Evolutionary conservation across 176 grass and related monocot genomes (phyloP), one percentile per base, ranked within the genome.

Genomic region (Eleusine coracana): DNA sequence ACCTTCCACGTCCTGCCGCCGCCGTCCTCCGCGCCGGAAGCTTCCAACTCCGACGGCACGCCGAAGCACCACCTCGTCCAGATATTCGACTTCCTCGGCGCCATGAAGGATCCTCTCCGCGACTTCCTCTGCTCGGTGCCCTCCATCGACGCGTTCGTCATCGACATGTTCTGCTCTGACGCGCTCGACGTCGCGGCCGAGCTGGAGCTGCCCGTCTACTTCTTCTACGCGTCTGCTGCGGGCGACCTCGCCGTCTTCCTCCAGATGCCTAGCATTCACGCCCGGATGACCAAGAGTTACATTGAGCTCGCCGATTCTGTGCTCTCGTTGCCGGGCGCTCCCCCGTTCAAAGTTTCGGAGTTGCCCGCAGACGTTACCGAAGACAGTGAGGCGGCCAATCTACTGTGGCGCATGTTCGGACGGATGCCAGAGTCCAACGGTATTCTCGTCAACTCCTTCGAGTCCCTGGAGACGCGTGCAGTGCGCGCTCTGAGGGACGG

Each of bases 371-470:
- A 44, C 1, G 5, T 13, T 16, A 4, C 0, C 2, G 0, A 68
- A 0, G 46, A 74, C 3, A 46, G 31, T 9, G 1, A n/a, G 51
- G 18, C 69, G 25, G 13, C 17, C 0, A 0, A 83, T 14, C 1
- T 74, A 1, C 2, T 46, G 10, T 46, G 44, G 44, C 68, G 56
- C n/a, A 2, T 68, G 25, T 62, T 40, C 23, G 21, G 66, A 59
- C 23, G 45, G 52, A 40, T 83, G 3, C 12, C 25, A 25, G 77
- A 83, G 40, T 27, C 23, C 10, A 14, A 39, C 16, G 88, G 88
- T 3, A 87, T 86, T n/a, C 23, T 93, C 27, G 13, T 90, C 36
- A 90, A 93, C 84, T 90, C 87, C 14, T 87, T 87, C 11, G 84
- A 87, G 65, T 81, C 51, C 17, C 61, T 90, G 45, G 87, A 90